Conservation (phyloP, 331 rosid genomes). For the Prunus yedoensis region DNA sequence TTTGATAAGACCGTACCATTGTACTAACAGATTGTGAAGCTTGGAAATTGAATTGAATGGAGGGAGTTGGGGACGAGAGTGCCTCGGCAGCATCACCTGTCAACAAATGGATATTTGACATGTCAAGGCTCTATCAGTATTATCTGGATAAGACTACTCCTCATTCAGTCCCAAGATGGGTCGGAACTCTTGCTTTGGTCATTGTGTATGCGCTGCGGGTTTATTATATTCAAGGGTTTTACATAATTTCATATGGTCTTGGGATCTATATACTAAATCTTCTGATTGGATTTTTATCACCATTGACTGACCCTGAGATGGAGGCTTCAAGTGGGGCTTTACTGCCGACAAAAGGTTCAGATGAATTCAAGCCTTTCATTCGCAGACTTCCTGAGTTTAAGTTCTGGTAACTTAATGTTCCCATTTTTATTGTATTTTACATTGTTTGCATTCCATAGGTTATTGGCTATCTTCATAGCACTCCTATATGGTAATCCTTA, state of each 20-base stretch:
- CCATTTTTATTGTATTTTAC: conserved; percentile 2
- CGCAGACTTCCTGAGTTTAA: conserved; percentile 95
- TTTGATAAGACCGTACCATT: conserved; percentile 7
- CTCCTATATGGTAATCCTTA: conserved; percentile 1
- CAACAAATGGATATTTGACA: conserved; percentile 59
- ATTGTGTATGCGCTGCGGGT: conserved; percentile 69
- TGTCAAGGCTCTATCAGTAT: conserved; percentile 69
- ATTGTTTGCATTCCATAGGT: not conserved
- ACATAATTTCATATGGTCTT: conserved; percentile 79
- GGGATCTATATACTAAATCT: conserved; percentile 89
- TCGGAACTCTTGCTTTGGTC: conserved; percentile 49
- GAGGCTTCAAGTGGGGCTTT: conserved; percentile 64
- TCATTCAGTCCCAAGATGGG: conserved; percentile 67
- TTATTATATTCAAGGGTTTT: conserved; percentile 72
- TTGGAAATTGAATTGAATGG: conserved; percentile 54
- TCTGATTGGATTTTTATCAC: conserved; percentile 83
- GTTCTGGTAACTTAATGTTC: conserved; percentile 66
- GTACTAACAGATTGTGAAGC: conserved; percentile 45
- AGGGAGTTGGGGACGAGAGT: conserved; percentile 73
- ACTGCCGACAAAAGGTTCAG: conserved; percentile 90
- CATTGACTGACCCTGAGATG: conserved; percentile 88
- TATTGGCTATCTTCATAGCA: not conserved
- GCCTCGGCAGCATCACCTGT: conserved; percentile 70
- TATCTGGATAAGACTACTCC: conserved; percentile 85
- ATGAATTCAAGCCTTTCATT: conserved; percentile 90